Evolutionary conservation across 1,284 basidiomycete species (phyloP).

Genomic region (Boletus calvinii): DNA sequence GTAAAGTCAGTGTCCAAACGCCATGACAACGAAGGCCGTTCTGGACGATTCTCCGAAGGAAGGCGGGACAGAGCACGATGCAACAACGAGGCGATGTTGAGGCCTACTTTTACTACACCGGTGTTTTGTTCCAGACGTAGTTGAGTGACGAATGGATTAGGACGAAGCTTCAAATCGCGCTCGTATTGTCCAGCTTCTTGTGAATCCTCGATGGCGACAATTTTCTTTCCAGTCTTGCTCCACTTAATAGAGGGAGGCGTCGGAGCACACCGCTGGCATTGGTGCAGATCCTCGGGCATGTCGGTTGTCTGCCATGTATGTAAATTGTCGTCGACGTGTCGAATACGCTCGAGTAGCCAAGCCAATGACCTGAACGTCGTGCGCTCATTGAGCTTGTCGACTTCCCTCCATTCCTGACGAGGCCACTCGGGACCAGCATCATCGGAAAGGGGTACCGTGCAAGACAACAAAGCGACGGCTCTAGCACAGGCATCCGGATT

Average conservation of each 20-base stretch:
- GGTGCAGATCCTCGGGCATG: conserved; percentile 40
- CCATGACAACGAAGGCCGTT: conserved; percentile 68
- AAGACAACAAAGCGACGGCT: conserved; percentile 79
- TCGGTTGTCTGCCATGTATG: conserved; percentile 57
- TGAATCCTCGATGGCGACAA: conserved; percentile 76
- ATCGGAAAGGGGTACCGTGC: conserved; percentile 64
- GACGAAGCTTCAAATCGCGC: conserved; percentile 83
- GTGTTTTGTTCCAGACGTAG: conserved; percentile 68
- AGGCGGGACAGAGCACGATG: conserved; percentile 86
- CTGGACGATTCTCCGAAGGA: conserved; percentile 56
- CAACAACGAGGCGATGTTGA: conserved; percentile 85
- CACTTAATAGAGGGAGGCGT: conserved; percentile 73
- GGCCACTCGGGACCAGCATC: conserved; percentile 81
- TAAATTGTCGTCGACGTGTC: conserved; percentile 66
- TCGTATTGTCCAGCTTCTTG: conserved; percentile 85
- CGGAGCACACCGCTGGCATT: conserved; percentile 80
- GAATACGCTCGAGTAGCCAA: conserved; percentile 85
- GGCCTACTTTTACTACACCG: conserved; percentile 80
- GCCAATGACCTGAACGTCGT: conserved; percentile 77
- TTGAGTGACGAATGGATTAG: conserved; percentile 86
- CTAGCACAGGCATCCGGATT: conserved; percentile 64
- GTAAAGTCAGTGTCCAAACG: conserved; percentile 77
- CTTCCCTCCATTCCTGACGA: conserved; percentile 67
- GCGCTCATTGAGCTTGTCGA: conserved; percentile 85
- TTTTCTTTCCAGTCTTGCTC: conserved; percentile 60